Conservation (phyloP, 208 protist species). For the Phytomonas sp. region DNA sequence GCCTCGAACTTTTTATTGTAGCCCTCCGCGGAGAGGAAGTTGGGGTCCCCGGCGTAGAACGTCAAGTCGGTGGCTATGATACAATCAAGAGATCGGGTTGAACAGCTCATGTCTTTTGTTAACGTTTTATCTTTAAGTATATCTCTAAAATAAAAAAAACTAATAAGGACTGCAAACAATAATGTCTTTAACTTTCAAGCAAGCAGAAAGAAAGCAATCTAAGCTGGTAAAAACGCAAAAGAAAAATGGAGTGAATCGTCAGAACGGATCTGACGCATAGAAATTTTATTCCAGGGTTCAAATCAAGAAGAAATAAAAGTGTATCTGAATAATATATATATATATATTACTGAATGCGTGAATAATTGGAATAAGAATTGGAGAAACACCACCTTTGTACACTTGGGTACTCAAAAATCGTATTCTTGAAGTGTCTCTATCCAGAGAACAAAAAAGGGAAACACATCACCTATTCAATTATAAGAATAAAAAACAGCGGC, state of each 20-base stretch:
- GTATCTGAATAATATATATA: constrained; percentile 7
- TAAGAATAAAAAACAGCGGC: background rate
- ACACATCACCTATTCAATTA: constrained; percentile 5
- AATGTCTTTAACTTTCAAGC: background rate
- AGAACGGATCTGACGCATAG: background rate
- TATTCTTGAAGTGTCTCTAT: background rate
- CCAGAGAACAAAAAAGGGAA: constrained; percentile 14
- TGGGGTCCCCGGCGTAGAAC: constrained; percentile 70
- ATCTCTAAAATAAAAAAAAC: constrained; percentile 2
- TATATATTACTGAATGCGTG: background rate
- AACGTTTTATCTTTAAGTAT: background rate
- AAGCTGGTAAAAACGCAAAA: constrained; percentile 3
- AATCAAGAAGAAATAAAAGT: background rate
- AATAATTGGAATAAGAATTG: constrained; percentile 7
- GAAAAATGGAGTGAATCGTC: background rate
- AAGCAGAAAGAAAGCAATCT: background rate
- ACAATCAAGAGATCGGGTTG: constrained; percentile 43
- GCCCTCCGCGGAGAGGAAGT: constrained; percentile 29
- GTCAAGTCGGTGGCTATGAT: constrained; percentile 66
- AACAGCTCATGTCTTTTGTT: constrained; percentile 27
- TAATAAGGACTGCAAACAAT: background rate
- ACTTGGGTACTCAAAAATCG: background rate
- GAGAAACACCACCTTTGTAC: constrained; percentile 6
- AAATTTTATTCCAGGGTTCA: background rate
- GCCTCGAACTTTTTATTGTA: constrained; percentile 37